Evolutionary conservation across 139 green algal species (phyloP).

Genomic region (Tetraselmis chui): DNA sequence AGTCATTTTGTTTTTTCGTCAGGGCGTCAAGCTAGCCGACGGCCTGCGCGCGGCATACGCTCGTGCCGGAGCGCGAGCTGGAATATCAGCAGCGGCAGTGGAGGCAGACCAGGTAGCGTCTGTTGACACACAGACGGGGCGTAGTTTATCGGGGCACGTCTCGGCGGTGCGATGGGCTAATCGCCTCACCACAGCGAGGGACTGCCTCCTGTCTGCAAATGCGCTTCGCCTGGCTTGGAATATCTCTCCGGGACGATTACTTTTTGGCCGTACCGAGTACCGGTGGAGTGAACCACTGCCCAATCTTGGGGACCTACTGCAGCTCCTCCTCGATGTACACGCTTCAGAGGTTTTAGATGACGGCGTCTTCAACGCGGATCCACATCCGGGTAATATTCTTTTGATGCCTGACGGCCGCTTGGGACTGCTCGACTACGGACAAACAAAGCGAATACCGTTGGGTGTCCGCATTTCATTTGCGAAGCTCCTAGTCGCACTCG

Average conservation of each 20-base stretch:
- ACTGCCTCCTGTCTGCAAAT: neutral
- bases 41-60: constrained; percentile 12
- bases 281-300: neutral
- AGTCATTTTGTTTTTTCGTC: too few species aligned
- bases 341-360: constrained; percentile 20
- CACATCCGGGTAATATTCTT: constrained; percentile 28
- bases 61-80: neutral
- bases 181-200: neutral
- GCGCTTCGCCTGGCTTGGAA: neutral
- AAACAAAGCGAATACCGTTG: constrained; percentile 12
- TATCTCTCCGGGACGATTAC: neutral
- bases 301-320: constrained; percentile 5
- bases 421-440: constrained; percentile 34
- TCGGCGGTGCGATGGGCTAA: neutral
- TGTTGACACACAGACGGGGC: neutral
- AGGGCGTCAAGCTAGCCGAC: constrained; percentile 15
- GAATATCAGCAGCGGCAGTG: neutral
- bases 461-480: neutral
- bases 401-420: constrained; percentile 29
- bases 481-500: constrained; percentile 1
- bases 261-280: neutral
- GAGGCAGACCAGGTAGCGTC: neutral
- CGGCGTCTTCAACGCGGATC: constrained; percentile 19
- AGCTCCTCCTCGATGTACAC: constrained; percentile 21
- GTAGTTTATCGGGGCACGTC: neutral